These are phyloP conservation scores for Scheffersomyces illinoinensis DNA, from an alignment of 1,139 yeast genomes.

Conservation along the genomic window DNA sequence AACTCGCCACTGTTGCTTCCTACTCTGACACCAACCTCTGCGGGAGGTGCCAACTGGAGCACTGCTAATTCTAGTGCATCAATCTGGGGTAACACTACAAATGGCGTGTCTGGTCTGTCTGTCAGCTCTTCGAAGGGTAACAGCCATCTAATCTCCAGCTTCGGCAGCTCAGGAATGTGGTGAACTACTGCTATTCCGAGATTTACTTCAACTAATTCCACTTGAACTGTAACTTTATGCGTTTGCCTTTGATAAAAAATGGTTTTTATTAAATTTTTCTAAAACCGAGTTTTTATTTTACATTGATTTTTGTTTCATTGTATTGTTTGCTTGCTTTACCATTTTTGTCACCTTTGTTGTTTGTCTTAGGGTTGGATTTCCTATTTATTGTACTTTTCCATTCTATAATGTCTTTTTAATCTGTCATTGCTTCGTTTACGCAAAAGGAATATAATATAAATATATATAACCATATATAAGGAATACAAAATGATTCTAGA, in stretches of 20 bases:
- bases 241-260: neutral
- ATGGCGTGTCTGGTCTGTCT: conserved; percentile 6
- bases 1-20: conserved; percentile 11
- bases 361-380: neutral
- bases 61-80: conserved; percentile 9
- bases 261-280: neutral
- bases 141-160: conserved; percentile 12
- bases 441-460: neutral
- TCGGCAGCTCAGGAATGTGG: conserved; percentile 17
- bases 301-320: neutral
- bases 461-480: neutral
- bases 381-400: neutral
- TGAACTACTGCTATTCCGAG: neutral
- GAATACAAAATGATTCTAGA: neutral
- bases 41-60: conserved; percentile 16
- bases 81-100: conserved; percentile 13
- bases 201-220: neutral
- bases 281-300: neutral
- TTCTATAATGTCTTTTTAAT: neutral
- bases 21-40: conserved; percentile 7
- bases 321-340: neutral
- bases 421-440: neutral
- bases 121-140: conserved; percentile 10
- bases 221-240: neutral
- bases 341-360: neutral